Evolutionary conservation across 495 filamentous ascomycete species (phyloP), one percentile per base, ranked within the genome.

Genomic region (Xylaria acuta): DNA sequence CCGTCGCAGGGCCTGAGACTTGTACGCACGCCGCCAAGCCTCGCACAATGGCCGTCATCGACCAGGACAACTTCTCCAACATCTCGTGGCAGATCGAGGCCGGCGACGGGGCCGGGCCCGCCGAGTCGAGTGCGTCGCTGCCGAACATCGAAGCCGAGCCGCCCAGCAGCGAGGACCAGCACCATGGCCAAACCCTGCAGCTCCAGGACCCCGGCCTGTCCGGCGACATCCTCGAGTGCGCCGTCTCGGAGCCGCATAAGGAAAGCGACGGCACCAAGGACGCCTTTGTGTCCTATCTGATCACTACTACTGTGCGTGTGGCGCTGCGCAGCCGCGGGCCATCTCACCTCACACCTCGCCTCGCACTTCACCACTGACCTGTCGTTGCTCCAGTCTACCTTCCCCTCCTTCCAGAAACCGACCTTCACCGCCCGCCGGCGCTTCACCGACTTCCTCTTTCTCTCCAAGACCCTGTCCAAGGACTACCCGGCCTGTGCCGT

Each of bases 241-340:
- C 80, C 41, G 95, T 99, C 32, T 88, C 89, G 58, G 86, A 89
- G 53, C 94, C 96, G 22, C 86, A 93, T 75, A 98, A 97, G 79
- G 96, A 97, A 82, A 93, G 93, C 75, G 94, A 98, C 77, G 95
- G 97, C n/a, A 97, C 94, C 64, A 98, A 97, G 82, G 95, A 98
- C 83, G 92, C 93, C 63, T 99, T 95, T 84, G 91, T 98, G 63
- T 98, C 95, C 9, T 99, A 98, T 82, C 83, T 94, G 34, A 94
- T 98, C 71, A 94, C 94, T 56, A 97, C 97, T 34, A 86, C 93
- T 82, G 96, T 97, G 84, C 53, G 90, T 85, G 25, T 45, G 22
- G 45, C 34, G 38, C 51, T 54, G 9, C 32, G 30, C 36, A 53
- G 11, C 8, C 22, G 49, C 22, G 22, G 2, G 9, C 36, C 41